Evolutionary conservation across 768 basidiomycete genomes (phyloP).

Genomic region (Amanita rimosa): DNA sequence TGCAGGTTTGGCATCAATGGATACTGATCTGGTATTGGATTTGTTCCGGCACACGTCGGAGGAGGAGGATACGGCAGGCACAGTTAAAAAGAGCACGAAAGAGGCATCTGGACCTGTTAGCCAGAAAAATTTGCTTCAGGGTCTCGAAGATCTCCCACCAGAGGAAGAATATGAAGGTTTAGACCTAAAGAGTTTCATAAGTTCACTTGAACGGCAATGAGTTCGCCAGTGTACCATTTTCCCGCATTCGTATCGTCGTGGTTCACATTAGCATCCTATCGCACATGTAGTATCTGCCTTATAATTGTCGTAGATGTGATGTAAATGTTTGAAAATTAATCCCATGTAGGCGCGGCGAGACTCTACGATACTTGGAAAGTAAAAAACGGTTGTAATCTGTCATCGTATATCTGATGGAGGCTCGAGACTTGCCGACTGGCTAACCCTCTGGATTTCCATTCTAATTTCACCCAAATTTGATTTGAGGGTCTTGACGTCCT

Average conservation of each 20-base stretch:
- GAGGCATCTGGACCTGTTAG: conserved; percentile 45
- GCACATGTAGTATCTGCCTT: neutral
- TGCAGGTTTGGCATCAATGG: conserved; percentile 88
- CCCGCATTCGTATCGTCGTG: neutral
- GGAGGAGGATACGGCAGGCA: conserved; percentile 50
- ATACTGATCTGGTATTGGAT: conserved; percentile 93
- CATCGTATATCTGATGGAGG: neutral
- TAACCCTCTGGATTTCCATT: conserved; percentile 66
- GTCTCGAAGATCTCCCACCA: conserved; percentile 82
- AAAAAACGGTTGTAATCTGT: neutral
- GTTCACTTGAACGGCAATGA: conserved; percentile 54
- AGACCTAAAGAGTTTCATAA: conserved; percentile 83
- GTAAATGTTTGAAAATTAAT: neutral
- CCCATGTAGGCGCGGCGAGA: neutral
- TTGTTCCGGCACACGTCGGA: conserved; percentile 79
- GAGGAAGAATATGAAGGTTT: conserved; percentile 90
- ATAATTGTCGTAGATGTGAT: conserved; percentile 1
- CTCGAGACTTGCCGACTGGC: conserved; percentile 16
- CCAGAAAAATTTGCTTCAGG: conserved; percentile 80
- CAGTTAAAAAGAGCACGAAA: conserved; percentile 44
- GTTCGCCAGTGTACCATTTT: neutral
- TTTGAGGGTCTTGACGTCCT: conserved; percentile 84
- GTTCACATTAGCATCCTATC: neutral
- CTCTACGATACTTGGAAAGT: neutral
- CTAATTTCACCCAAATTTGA: conserved; percentile 74